A percentile compares a stretch with the other conserved stretches of the same genome.
Conservation (phyloP, 257 asterid species). For the Rauvolfia tetraphylla region DNA sequence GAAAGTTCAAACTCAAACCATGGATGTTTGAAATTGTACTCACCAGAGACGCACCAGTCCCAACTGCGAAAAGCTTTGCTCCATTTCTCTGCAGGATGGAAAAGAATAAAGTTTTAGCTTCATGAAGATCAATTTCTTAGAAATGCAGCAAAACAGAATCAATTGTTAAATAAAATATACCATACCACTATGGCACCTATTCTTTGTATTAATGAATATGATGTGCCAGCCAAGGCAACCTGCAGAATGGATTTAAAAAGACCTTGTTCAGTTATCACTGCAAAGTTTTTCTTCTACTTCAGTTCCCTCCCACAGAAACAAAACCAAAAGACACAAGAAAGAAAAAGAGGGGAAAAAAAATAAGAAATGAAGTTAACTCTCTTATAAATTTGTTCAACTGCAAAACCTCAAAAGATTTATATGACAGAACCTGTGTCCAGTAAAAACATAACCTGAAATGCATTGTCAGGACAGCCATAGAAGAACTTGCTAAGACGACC, state of each 20-base stretch:
- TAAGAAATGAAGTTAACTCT: not conserved
- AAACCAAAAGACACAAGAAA: not conserved
- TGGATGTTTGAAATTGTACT: constrained; percentile 17
- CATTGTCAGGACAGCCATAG: constrained; percentile 90
- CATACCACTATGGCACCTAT: constrained; percentile 81
- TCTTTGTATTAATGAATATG: constrained; percentile 73
- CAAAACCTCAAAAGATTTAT: too few relatives aligned
- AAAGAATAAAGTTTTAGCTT: constrained; percentile 15
- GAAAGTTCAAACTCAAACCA: not conserved
- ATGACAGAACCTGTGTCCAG: not conserved
- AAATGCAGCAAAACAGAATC: constrained; percentile 1
- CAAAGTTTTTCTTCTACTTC: not conserved
- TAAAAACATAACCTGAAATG: constrained; percentile 66
- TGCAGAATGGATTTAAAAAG: constrained; percentile 23
- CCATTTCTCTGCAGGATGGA: constrained; percentile 77
- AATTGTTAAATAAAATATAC: constrained; percentile 1
- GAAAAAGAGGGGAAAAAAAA: not conserved
- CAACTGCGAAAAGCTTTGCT: constrained; percentile 82
- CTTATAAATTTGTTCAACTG: too few relatives aligned
- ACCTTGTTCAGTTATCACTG: constrained; percentile 2
- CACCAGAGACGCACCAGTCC: constrained; percentile 89
- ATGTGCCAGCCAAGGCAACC: constrained; percentile 94
- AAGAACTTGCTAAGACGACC: constrained; percentile 73
- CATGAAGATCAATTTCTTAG: not conserved
- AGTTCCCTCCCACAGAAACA: not conserved